Evolutionary conservation across 305 asterid species (phyloP).

Genomic region (Salvia sclarea): DNA sequence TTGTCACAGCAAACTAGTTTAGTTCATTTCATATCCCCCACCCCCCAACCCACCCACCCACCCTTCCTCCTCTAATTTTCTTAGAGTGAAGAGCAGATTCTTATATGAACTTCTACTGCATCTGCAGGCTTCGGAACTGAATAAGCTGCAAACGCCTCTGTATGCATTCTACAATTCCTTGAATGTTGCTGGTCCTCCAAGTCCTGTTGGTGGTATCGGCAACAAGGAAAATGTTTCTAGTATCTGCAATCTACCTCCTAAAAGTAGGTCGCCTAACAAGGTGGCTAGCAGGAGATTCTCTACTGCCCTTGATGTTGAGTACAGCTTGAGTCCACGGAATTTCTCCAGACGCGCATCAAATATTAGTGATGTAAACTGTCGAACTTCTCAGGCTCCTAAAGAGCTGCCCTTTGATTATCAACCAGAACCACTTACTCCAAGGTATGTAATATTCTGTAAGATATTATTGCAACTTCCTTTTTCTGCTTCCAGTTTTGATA

Average conservation of each 20-base stretch:
- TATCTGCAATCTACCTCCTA: conserved; percentile 82
- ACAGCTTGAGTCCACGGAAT: conserved; percentile 62
- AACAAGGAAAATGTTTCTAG: conserved; percentile 77
- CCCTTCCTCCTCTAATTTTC: background rate
- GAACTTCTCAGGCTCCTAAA: conserved; percentile 59
- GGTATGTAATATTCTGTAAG: conserved; percentile 47
- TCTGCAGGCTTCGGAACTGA: conserved; percentile 79
- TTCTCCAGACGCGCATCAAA: conserved; percentile 70
- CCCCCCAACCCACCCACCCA: background rate
- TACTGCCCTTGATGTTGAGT: conserved; percentile 63
- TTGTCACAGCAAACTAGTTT: too few relatives aligned
- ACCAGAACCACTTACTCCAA: conserved; percentile 65
- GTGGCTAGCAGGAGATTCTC: conserved; percentile 70
- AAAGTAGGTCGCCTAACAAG: conserved; percentile 83
- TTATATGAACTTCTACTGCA: conserved; percentile 26
- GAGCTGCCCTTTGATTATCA: conserved; percentile 53
- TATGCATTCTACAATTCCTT: conserved; percentile 84
- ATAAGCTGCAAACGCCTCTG: conserved; percentile 88
- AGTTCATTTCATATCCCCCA: too few relatives aligned
- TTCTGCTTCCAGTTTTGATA: conserved; percentile 6
- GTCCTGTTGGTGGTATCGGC: conserved; percentile 55
- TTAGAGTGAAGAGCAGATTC: background rate
- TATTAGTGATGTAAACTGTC: conserved; percentile 52
- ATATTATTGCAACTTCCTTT: conserved; percentile 5
- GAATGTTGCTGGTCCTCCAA: conserved; percentile 60